These are phyloP conservation scores for Nephromyces sp. DNA, from an alignment of 169 alveolate species.

Conservation along the genomic window DNA sequence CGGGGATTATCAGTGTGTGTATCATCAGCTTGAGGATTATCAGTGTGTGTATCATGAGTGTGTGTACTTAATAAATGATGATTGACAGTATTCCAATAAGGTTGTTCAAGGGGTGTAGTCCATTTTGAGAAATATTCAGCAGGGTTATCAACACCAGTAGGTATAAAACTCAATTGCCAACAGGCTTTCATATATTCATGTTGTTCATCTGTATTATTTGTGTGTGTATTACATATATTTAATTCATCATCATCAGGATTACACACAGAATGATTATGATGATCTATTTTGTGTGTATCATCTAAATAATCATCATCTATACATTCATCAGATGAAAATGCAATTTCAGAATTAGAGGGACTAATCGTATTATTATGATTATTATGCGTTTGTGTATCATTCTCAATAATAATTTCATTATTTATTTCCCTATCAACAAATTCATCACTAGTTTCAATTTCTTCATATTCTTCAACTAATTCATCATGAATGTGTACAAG, in stretches of 20 bases:
- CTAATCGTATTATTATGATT: neutral
- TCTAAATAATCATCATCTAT: too few species aligned
- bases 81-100: slow-evolving; percentile 36
- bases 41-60: neutral
- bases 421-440: neutral
- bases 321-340: neutral
- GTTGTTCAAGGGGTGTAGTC: slow-evolving; percentile 8
- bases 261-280: too few species aligned
- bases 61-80: slow-evolving; percentile 1
- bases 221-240: neutral
- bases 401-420: neutral
- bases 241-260: neutral
- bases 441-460: neutral
- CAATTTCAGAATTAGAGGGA: neutral
- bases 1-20: slow-evolving; percentile 20
- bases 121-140: neutral
- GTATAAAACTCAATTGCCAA: slow-evolving; percentile 26
- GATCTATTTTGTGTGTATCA: too few species aligned
- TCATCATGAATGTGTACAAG: slow-evolving; percentile 10
- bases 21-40: neutral
- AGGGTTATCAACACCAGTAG: slow-evolving; percentile 25
- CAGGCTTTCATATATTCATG: slow-evolving; percentile 21
- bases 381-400: neutral
- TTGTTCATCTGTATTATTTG: slow-evolving; percentile 1
- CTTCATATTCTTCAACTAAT: neutral